Conservation (phyloP, 108 stramenopile genomes). For the Stephanodiscus minutulus region DNA sequence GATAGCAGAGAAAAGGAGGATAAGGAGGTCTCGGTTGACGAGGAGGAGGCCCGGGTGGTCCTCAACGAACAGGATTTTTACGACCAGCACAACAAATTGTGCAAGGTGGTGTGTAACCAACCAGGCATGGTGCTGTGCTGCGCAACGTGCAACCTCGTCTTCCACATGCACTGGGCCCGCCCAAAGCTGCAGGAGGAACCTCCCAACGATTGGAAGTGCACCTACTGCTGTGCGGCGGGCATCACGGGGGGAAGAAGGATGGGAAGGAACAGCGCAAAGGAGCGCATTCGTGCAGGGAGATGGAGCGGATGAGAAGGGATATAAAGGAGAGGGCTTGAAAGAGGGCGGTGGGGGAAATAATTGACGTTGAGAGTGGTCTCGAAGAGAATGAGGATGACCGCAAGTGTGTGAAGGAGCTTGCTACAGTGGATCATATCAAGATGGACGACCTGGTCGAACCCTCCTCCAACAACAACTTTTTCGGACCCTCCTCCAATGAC, state of each 20-base stretch:
- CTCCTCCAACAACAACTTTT: no score
- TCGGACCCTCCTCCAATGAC: no score
- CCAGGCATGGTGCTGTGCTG: constrained; percentile 87
- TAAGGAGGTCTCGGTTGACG: no score
- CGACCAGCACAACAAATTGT: constrained; percentile 88
- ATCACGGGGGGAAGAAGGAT: constrained; percentile 60
- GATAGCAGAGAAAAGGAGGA: no score
- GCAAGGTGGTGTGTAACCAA: constrained; percentile 86
- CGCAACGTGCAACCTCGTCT: constrained; percentile 88
- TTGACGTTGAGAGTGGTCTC: background rate
- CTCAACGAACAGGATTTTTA: no score
- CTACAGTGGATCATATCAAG: no score
- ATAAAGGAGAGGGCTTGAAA: no score
- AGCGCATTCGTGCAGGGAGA: constrained; percentile 62
- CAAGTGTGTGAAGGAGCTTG: constrained; percentile 23
- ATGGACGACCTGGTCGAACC: no score
- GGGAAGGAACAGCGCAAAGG: constrained; percentile 60
- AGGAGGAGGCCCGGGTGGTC: no score
- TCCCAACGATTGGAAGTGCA: constrained; percentile 68
- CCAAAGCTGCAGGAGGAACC: constrained; percentile 69
- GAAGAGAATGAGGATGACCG: constrained; percentile 6
- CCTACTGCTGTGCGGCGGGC: constrained; percentile 67
- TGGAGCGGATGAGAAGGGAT: constrained; percentile 72
- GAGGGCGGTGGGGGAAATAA: background rate
- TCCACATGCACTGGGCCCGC: constrained; percentile 86